A percentile compares a stretch with the other conserved stretches of the same genome.
These are phyloP conservation scores for Microsporum audouinii DNA, from an alignment of 2,329 filamentous ascomycete species.

Conservation along the genomic window DNA sequence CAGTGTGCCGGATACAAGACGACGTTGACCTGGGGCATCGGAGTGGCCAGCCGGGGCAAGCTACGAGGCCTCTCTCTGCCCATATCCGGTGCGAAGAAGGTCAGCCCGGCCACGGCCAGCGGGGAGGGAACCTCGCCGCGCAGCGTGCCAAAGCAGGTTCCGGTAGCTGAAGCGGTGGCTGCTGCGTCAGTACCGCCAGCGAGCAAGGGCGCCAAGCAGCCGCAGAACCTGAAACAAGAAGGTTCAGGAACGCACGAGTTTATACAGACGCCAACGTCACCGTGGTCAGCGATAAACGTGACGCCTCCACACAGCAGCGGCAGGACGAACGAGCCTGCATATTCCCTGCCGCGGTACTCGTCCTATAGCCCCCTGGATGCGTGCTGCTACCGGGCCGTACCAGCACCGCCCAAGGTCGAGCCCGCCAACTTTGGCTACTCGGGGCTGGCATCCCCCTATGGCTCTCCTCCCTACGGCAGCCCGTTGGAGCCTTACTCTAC, in stretches of 20 bases:
- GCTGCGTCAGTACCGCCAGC: neutral
- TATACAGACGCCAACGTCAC: neutral
- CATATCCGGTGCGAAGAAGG: slow-evolving; percentile 39
- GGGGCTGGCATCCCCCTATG: neutral
- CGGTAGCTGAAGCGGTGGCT: neutral
- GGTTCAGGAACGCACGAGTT: neutral
- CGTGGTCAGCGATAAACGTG: neutral
- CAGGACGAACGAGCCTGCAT: neutral
- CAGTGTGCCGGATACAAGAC: slow-evolving; percentile 96
- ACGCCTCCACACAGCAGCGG: neutral
- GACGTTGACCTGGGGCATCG: slow-evolving; percentile 90
- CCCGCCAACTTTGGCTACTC: neutral
- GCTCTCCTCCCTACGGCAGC: neutral
- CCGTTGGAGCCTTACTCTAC: neutral
- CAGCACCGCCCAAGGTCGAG: neutral
- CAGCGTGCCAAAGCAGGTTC: neutral
- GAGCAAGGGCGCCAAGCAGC: neutral
- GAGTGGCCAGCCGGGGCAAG: slow-evolving; percentile 90
- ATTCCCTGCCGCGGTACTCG: neutral
- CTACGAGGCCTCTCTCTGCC: slow-evolving; percentile 74
- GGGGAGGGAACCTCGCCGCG: neutral
- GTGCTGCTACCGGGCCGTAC: neutral
- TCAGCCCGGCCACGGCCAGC: slow-evolving; percentile 22
- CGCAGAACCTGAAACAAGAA: neutral
- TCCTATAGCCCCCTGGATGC: neutral